A percentile compares a stretch with the other conserved stretches of the same genome.
These are phyloP conservation scores for Cladosporium sp. DNA, from an alignment of 2,329 filamentous ascomycete species.

Conservation along the genomic window DNA sequence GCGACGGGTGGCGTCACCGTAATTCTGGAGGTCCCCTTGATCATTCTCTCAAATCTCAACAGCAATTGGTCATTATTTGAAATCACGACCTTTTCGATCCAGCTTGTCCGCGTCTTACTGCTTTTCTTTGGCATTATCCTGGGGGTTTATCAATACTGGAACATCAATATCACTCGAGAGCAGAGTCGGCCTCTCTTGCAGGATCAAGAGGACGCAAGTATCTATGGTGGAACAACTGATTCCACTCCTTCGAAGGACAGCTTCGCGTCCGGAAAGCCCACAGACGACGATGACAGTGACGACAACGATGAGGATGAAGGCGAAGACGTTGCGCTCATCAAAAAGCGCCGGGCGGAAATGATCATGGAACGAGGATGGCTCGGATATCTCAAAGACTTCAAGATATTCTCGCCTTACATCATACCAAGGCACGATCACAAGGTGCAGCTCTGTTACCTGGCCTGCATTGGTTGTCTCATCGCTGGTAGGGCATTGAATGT, in stretches of 20 bases:
- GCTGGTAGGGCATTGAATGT: constrained; percentile 69
- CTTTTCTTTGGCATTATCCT: background rate
- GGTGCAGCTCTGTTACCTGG: constrained; percentile 64
- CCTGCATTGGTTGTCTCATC: constrained; percentile 66
- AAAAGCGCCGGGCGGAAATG: constrained; percentile 52
- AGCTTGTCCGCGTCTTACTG: background rate
- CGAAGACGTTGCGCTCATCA: constrained; percentile 47
- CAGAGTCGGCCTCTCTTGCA: background rate
- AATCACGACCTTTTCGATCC: background rate
- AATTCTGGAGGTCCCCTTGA: background rate
- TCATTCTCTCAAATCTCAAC: background rate
- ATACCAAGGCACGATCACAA: constrained; percentile 66
- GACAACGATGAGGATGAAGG: constrained; percentile 47
- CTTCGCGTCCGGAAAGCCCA: background rate
- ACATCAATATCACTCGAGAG: background rate
- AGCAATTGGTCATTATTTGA: background rate
- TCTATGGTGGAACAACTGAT: background rate
- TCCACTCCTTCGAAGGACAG: background rate
- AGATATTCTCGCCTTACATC: constrained; percentile 70
- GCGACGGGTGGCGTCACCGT: background rate
- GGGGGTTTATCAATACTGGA: background rate
- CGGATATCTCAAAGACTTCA: constrained; percentile 70
- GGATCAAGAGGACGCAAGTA: background rate
- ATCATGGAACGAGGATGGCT: constrained; percentile 73
- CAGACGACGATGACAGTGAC: constrained; percentile 19